These are phyloP conservation scores for Schwanniomyces vanrijiae DNA, from an alignment of 805 yeast genomes.

Conservation along the genomic window DNA sequence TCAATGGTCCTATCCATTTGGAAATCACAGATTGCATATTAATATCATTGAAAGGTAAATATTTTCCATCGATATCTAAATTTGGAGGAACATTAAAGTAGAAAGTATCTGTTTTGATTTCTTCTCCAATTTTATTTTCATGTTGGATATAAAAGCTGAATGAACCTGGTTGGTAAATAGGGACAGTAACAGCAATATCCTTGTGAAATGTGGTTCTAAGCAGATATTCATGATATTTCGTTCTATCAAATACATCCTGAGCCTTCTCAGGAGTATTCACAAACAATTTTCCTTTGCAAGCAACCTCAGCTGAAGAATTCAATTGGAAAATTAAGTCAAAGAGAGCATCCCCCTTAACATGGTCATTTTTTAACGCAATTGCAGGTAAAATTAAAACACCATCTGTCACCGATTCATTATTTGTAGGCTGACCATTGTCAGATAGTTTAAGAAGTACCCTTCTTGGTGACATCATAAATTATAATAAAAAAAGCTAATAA, in stretches of 20 bases:
- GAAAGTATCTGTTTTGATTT: conserved; percentile 52
- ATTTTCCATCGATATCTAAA: conserved; percentile 53
- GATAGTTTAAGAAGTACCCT: conserved; percentile 48
- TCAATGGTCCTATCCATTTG: conserved; percentile 80
- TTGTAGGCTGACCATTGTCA: conserved; percentile 48
- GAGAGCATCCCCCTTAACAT: conserved; percentile 39
- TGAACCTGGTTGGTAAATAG: conserved; percentile 73
- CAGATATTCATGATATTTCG: conserved; percentile 49
- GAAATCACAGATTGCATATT: conserved; percentile 84
- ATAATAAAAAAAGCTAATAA: neutral
- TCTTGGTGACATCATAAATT: conserved; percentile 10
- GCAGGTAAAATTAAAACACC: conserved; percentile 57
- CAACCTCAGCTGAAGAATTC: conserved; percentile 72
- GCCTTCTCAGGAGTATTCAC: conserved; percentile 63
- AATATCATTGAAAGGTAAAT: conserved; percentile 72
- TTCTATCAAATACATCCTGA: conserved; percentile 51
- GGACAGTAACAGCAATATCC: conserved; percentile 61
- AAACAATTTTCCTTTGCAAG: conserved; percentile 70
- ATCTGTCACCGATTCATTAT: conserved; percentile 30
- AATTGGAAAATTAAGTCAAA: conserved; percentile 59
- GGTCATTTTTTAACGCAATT: conserved; percentile 31
- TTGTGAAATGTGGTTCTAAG: conserved; percentile 60
- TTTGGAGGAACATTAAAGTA: conserved; percentile 83
- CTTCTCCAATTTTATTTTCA: conserved; percentile 25
- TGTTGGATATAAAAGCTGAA: conserved; percentile 73